Evolutionary conservation across 2,329 filamentous ascomycete species (phyloP), one percentile per base, ranked within the genome.

Genomic region (Mariannaea sp.): DNA sequence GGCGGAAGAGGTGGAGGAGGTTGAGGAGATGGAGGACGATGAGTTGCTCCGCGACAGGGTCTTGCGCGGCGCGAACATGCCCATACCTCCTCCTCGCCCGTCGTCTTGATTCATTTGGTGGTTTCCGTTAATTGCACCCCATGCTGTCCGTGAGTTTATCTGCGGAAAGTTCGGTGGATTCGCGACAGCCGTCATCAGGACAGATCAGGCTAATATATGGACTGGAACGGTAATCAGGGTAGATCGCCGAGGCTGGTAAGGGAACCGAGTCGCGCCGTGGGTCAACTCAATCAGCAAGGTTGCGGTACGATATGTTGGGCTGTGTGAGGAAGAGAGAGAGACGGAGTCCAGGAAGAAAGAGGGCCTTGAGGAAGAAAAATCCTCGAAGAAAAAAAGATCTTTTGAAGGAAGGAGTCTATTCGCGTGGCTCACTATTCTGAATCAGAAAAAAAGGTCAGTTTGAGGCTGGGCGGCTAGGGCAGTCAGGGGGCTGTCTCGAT

Each of bases 41-140:
- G 93, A 97, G 78, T 91, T 96, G 68, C 88, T 88, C 71, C 93
- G 86, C 72, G 93, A 90, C 57, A 91, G 81, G 69, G 82, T 86
- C 77, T 96, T 97, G 66, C 92, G 90, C 68, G 90, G 89, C 82
- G 90, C 87, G 72, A 95, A 90, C 83, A 96, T 92, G 73, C 64
- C 62, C 27, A n/a, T n/a, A n/a, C 64, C 64, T 51, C 61, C 60
- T 51, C 88, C 87, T 76, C 88, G 85, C 62, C 88, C 85, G 74
- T 96, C 90, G 77, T 96, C 91, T 71, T 86, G 77, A 75, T 88
- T 90, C 85, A 91, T 89, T 69, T 87, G 81, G 77, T 82, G 78
- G 65, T 76, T 73, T 64, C 79, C 77, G 74, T 80, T 85, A 82
- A 81, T 77, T 70, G 69, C 67, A 26, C 80, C 78, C 84, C 84